Evolutionary conservation across 495 filamentous ascomycete genomes (phyloP).

Genomic region (Mycothermus thermophilus): DNA sequence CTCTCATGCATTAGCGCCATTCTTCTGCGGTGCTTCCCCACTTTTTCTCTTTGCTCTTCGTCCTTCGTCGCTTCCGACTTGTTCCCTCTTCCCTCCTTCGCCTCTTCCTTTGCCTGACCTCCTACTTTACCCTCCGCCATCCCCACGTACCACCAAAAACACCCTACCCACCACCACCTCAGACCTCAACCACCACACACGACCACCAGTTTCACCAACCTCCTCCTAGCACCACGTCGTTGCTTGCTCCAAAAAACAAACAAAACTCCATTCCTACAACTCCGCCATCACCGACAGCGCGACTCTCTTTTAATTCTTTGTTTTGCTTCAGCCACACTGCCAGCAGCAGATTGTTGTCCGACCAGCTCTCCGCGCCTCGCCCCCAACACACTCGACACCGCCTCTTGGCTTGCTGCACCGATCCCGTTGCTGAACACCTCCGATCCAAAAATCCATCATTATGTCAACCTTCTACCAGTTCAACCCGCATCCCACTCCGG

Average conservation of each 20-base stretch:
- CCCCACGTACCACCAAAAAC: constrained; percentile 15
- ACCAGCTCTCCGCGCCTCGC: too few species aligned
- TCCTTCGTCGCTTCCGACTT: constrained; percentile 28
- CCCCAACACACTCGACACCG: too few species aligned
- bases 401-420: too few species aligned
- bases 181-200: constrained; percentile 6
- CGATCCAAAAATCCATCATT: constrained; percentile 29
- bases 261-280: too few species aligned
- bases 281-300: too few species aligned
- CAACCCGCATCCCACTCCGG: constrained; percentile 50
- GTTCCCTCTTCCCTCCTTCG: constrained; percentile 22
- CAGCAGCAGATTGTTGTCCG: too few species aligned
- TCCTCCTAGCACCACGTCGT: too few species aligned
- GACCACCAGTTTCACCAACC: constrained; percentile 1
- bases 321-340: too few species aligned
- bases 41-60: constrained; percentile 17
- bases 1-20: constrained; percentile 23
- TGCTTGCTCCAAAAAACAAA: too few species aligned
- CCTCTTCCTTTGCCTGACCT: too few species aligned
- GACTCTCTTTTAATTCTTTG: too few species aligned
- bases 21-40: constrained; percentile 20
- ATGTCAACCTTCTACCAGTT: constrained; percentile 72
- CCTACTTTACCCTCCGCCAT: constrained; percentile 20
- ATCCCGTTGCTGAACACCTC: too few species aligned
- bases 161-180: constrained; percentile 6